Percentiles rank a stretch among this genome's conserved stretches.
Conservation (phyloP, 176 grass and related monocot genomes). For the Zoysia japonica region DNA sequence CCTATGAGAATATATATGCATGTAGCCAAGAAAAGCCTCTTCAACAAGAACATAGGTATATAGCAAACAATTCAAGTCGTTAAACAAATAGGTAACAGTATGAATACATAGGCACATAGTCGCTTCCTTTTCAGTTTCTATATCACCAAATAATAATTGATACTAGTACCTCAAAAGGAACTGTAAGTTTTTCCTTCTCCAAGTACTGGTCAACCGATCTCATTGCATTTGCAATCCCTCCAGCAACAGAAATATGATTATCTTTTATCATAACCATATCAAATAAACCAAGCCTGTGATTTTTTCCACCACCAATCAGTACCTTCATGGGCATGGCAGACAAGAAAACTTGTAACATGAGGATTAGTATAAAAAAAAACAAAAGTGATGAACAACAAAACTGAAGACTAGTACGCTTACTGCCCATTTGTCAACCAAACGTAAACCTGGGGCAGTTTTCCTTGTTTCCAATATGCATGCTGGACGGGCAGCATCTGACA, state of each 20-base stretch:
- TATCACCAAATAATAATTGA: not conserved
- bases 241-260: slow-evolving; percentile 96
- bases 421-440: slow-evolving; percentile 89
- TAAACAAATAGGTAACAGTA: not conserved
- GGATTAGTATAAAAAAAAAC: not conserved
- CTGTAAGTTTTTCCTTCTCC: slow-evolving; percentile 55
- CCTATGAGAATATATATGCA: not conserved
- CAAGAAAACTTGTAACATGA: not conserved
- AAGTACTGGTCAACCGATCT: slow-evolving; percentile 82
- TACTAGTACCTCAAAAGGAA: slow-evolving; percentile 85
- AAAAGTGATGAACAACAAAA: slow-evolving; percentile 19
- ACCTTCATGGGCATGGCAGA: slow-evolving; percentile 48
- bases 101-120: not conserved
- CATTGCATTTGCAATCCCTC: slow-evolving; percentile 79
- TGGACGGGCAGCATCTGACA: slow-evolving; percentile 86
- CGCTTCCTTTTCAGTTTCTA: not conserved
- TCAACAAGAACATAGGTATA: not conserved
- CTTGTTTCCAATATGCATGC: slow-evolving; percentile 92
- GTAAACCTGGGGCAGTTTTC: slow-evolving; percentile 95
- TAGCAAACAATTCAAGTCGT: too few relatives aligned
- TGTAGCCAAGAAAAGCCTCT: not conserved
- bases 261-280: slow-evolving; percentile 99
- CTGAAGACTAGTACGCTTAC: slow-evolving; percentile 45
- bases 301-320: slow-evolving; percentile 92
- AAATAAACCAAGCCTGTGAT: slow-evolving; percentile 95